These are phyloP conservation scores for Chimonanthus praecox DNA, from an alignment of 164 flowering plant genomes.

Conservation along the genomic window DNA sequence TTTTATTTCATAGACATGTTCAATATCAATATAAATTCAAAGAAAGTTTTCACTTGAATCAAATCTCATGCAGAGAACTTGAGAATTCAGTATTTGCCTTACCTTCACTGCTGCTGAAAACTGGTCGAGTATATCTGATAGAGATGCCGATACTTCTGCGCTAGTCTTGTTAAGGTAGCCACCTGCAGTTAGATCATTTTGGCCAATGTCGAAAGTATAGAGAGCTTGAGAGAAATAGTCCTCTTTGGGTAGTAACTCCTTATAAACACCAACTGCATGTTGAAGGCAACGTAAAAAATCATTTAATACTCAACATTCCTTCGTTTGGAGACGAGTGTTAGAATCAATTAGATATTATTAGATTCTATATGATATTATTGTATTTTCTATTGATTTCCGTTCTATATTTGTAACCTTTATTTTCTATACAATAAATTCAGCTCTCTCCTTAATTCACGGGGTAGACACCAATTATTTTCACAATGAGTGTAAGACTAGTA, in stretches of 20 bases:
- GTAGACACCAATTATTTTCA: too few relatives aligned
- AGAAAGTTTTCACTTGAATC: not conserved
- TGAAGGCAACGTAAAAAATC: not conserved
- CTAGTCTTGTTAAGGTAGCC: conserved; percentile 30
- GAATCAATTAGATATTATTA: too few relatives aligned
- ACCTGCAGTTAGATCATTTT: conserved; percentile 44
- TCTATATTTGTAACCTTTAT: too few relatives aligned
- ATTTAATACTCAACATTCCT: not conserved
- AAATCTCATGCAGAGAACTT: not conserved
- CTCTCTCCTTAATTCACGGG: too few relatives aligned
- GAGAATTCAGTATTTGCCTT: not conserved
- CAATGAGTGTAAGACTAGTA: not conserved
- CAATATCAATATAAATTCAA: not conserved
- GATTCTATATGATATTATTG: too few relatives aligned
- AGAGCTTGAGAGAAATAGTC: conserved; percentile 40
- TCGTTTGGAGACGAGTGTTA: not conserved
- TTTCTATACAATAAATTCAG: too few relatives aligned
- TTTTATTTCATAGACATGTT: not conserved
- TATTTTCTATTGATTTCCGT: too few relatives aligned
- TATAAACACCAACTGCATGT: conserved; percentile 29
- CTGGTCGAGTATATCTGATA: conserved; percentile 38
- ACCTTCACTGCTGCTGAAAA: conserved; percentile 17
- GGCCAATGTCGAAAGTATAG: conserved; percentile 61
- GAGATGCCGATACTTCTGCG: conserved; percentile 28
- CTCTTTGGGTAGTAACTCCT: conserved; percentile 20